Conservation (phyloP, 2,329 filamentous ascomycete species). For the Monilinia fructicola region DNA sequence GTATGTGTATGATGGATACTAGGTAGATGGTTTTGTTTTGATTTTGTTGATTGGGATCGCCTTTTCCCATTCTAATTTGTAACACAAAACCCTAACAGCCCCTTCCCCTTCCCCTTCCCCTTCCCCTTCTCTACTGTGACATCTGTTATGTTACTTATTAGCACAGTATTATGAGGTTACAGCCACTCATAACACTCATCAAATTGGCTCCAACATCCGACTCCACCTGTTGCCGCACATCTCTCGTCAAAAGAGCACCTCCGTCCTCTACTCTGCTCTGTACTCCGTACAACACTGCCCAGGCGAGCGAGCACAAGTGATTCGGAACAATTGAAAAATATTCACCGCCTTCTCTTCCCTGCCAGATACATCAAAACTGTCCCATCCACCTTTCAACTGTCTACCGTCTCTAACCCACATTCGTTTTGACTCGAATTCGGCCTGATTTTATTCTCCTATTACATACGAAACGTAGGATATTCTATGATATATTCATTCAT, state of each 20-base stretch:
- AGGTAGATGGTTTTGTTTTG: slow-evolving; percentile 19
- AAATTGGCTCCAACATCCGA: slow-evolving; percentile 5
- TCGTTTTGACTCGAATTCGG: slow-evolving; percentile 20
- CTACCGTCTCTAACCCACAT: slow-evolving; percentile 20
- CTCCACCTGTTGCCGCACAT: slow-evolving; percentile 16
- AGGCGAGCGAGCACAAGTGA: background rate
- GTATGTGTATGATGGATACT: no score
- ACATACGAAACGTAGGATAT: slow-evolving; percentile 4
- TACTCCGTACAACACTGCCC: background rate
- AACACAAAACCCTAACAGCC: slow-evolving; percentile 6
- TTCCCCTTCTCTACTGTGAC: background rate
- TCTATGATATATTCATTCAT: slow-evolving; percentile 23
- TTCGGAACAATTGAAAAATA: slow-evolving; percentile 1
- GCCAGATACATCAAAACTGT: slow-evolving; percentile 17
- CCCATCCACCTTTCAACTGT: slow-evolving; percentile 19
- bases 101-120: background rate
- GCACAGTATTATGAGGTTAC: background rate
- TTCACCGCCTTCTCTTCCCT: slow-evolving; percentile 20
- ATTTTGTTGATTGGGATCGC: background rate
- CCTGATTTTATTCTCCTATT: slow-evolving; percentile 14
- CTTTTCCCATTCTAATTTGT: slow-evolving; percentile 13
- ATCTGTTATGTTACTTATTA: background rate
- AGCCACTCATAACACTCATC: slow-evolving; percentile 1
- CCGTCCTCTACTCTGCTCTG: no score
- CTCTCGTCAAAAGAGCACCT: slow-evolving; percentile 12